Evolutionary conservation across 495 filamentous ascomycete genomes (phyloP).

Genomic region (Trichoderma orchidacearum): DNA sequence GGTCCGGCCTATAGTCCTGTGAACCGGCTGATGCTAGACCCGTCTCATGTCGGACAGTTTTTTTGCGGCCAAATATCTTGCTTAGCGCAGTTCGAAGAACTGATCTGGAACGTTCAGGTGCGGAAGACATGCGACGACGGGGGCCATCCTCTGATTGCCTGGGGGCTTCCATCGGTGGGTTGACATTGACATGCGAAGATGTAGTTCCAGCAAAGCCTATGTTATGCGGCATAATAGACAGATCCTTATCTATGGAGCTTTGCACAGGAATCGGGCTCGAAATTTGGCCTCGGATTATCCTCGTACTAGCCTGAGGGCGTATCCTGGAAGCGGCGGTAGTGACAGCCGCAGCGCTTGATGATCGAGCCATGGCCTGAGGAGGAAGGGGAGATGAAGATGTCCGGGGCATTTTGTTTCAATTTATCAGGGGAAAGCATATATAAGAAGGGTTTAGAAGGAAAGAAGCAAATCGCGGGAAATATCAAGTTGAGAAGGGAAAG

Average conservation of each 20-base stretch:
- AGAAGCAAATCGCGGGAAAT: not conserved
- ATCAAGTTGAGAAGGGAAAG: not conserved
- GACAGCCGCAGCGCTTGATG: not conserved
- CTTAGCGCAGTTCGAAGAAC: slow-evolving; percentile 30
- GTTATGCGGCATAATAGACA: slow-evolving; percentile 20
- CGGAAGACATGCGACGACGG: not conserved
- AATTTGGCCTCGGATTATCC: slow-evolving; percentile 32
- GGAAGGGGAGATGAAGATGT: not conserved
- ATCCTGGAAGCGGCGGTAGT: not conserved
- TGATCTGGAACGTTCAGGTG: not conserved
- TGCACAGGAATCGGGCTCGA: slow-evolving; percentile 37
- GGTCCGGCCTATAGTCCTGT: not conserved
- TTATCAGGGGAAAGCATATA: not conserved
- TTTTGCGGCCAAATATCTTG: slow-evolving; percentile 35
- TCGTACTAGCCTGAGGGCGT: not conserved
- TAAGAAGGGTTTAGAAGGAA: not conserved
- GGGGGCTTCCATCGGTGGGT: not conserved
- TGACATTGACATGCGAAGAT: not conserved
- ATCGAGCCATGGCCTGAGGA: slow-evolving; percentile 7
- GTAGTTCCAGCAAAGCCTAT: not conserved
- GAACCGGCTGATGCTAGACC: not conserved
- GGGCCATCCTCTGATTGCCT: not conserved
- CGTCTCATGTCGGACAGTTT: not conserved
- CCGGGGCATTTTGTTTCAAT: not conserved
- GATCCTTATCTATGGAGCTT: slow-evolving; percentile 23